Evolutionary conservation across 73 alveolate genomes (phyloP).

Genomic region (Paramecium tetraurelia): DNA sequence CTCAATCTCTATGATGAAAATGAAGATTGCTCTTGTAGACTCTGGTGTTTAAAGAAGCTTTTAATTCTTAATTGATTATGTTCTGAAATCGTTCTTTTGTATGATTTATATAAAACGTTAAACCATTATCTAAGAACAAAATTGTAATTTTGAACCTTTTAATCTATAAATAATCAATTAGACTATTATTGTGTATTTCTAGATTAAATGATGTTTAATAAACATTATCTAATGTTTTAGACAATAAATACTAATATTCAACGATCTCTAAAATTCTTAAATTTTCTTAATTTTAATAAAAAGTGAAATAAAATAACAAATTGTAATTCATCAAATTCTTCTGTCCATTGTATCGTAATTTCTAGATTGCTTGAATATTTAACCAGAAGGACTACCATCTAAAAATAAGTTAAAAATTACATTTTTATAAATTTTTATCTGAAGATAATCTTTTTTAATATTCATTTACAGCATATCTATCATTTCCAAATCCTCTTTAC

Average conservation of each 20-base stretch:
- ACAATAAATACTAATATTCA: no score
- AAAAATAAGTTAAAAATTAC: neutral
- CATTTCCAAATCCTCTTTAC: neutral
- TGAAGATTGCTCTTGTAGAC: slow-evolving; percentile 5
- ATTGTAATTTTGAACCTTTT: no score
- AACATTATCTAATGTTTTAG: no score
- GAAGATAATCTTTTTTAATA: neutral
- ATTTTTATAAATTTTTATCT: neutral
- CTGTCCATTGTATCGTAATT: neutral
- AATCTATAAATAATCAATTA: no score
- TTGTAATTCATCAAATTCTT: neutral
- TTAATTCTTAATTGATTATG: neutral
- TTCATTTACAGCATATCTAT: neutral
- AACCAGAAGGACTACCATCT: neutral
- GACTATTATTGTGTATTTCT: no score
- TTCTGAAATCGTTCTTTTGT: neutral
- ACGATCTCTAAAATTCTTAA: neutral
- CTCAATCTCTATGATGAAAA: slow-evolving; percentile 9
- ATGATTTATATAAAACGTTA: neutral
- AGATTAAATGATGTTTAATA: no score
- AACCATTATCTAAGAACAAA: neutral
- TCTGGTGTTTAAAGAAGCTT: slow-evolving; percentile 41
- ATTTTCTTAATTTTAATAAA: neutral
- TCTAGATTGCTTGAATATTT: neutral
- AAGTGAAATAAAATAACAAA: neutral